A percentile compares a stretch with the other conserved stretches of the same genome.
These are phyloP conservation scores for Taiwanofungus camphoratus DNA, from an alignment of 1,284 basidiomycete genomes.

Conservation along the genomic window DNA sequence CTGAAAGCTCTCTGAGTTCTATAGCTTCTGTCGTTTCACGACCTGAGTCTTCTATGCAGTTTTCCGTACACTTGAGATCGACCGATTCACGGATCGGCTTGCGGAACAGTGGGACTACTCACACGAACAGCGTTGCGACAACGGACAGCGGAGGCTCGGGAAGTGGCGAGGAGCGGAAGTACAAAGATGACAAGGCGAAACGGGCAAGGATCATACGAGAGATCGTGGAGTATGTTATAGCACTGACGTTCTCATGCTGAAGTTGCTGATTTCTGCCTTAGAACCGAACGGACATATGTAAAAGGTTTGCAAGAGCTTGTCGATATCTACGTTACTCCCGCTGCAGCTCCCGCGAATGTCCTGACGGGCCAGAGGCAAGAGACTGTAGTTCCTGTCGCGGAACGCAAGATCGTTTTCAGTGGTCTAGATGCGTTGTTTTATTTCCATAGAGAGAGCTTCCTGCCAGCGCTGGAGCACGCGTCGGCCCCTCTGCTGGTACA, in stretches of 20 bases:
- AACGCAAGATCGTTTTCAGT: slow-evolving; percentile 90
- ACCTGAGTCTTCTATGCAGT: slow-evolving; percentile 38
- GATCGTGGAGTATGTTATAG: slow-evolving; percentile 70
- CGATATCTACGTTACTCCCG: slow-evolving; percentile 92
- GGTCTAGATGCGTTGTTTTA: slow-evolving; percentile 88
- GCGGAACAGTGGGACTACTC: slow-evolving; percentile 52
- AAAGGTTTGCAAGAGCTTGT: slow-evolving; percentile 89
- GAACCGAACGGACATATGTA: slow-evolving; percentile 94
- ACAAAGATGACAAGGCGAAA: slow-evolving; percentile 83
- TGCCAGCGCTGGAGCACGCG: slow-evolving; percentile 82
- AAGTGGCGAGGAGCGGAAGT: slow-evolving; percentile 67
- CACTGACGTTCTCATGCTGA: slow-evolving; percentile 14
- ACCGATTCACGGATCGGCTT: slow-evolving; percentile 51
- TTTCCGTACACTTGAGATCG: slow-evolving; percentile 54
- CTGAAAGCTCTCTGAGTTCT: slow-evolving; percentile 29
- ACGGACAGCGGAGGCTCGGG: slow-evolving; percentile 62
- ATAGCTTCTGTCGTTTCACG: slow-evolving; percentile 20
- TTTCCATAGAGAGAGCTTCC: slow-evolving; percentile 89
- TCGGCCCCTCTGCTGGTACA: slow-evolving; percentile 60
- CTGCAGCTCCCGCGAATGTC: slow-evolving; percentile 64
- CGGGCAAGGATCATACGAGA: slow-evolving; percentile 77
- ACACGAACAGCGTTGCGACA: slow-evolving; percentile 68
- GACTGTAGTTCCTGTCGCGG: slow-evolving; percentile 78
- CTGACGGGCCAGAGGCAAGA: slow-evolving; percentile 73
- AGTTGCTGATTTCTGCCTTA: slow-evolving; percentile 32